Conservation (phyloP, 257 asterid genomes). For the Euphrasia confusa region DNA sequence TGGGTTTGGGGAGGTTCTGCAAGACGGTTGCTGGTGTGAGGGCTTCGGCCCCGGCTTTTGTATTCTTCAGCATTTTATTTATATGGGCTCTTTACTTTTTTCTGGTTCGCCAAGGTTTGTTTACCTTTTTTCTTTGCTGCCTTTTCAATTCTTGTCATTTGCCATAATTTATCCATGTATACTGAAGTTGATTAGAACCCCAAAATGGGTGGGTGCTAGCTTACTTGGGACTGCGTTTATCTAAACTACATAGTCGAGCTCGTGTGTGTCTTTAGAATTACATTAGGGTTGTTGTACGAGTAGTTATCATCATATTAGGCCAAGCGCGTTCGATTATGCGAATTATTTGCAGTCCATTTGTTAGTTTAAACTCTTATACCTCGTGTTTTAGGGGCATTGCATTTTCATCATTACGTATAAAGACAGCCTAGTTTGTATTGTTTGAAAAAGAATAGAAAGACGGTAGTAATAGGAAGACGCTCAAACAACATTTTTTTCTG, state of each 20-base stretch:
- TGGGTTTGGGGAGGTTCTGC: conserved; percentile 25
- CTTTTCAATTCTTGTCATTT: background rate
- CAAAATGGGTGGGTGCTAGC: background rate
- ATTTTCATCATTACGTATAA: too few relatives aligned
- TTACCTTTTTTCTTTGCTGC: background rate
- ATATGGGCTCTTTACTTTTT: conserved; percentile 37
- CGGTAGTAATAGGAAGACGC: conserved; percentile 9
- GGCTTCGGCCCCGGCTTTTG: conserved; percentile 56
- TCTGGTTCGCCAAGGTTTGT: conserved; percentile 38
- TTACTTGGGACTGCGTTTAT: background rate
- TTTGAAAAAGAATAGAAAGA: background rate
- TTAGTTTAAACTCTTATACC: too few relatives aligned
- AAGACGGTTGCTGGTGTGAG: conserved; percentile 25
- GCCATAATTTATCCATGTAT: background rate
- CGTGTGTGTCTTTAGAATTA: too few relatives aligned
- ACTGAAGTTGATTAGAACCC: too few relatives aligned
- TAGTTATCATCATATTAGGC: too few relatives aligned
- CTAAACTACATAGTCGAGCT: too few relatives aligned
- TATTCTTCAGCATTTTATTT: conserved; percentile 39
- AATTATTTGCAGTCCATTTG: too few relatives aligned
- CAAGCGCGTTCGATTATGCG: too few relatives aligned
- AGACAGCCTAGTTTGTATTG: background rate
- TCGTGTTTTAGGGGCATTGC: too few relatives aligned
- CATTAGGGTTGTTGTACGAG: too few relatives aligned
- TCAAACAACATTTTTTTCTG: background rate